Evolutionary conservation across 129 eudicot genomes (phyloP).

Genomic region (Flaveria sonorensis): DNA sequence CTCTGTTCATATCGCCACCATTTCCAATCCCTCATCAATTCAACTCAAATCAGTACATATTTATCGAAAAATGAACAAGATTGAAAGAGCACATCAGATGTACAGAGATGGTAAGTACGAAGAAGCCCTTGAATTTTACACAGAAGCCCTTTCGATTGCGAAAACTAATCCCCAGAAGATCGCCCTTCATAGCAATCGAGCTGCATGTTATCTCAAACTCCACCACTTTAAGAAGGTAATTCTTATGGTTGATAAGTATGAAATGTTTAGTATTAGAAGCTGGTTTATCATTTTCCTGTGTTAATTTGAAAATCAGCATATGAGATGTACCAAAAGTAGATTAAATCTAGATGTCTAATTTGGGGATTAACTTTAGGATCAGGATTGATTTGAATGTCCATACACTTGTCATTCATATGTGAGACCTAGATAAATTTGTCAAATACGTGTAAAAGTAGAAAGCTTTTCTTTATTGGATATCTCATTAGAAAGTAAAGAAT

Average conservation of each 20-base stretch:
- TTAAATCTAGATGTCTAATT: not conserved
- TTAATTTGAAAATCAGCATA: not conserved
- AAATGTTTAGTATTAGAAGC: not conserved
- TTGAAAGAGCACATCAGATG: slow-evolving; percentile 94
- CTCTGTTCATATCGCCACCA: no score
- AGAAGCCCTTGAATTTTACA: slow-evolving; percentile 72
- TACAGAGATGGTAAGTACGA: slow-evolving; percentile 70
- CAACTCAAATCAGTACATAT: no score
- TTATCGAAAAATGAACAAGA: slow-evolving; percentile 44
- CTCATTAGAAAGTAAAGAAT: no score
- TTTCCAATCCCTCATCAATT: no score
- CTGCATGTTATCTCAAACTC: slow-evolving; percentile 91
- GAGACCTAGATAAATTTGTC: not conserved
- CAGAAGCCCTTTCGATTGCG: slow-evolving; percentile 76
- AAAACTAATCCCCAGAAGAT: slow-evolving; percentile 78
- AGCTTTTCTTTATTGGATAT: not conserved
- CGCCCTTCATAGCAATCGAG: slow-evolving; percentile 95
- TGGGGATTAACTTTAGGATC: not conserved
- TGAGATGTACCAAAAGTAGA: no score
- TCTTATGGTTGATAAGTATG: not conserved
- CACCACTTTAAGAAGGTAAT: slow-evolving; percentile 76
- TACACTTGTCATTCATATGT: no score
- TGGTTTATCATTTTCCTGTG: not conserved
- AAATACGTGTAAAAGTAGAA: not conserved
- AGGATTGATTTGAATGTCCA: not conserved